Evolutionary conservation across 768 basidiomycete species (phyloP).

Genomic region (Russula sp.): DNA sequence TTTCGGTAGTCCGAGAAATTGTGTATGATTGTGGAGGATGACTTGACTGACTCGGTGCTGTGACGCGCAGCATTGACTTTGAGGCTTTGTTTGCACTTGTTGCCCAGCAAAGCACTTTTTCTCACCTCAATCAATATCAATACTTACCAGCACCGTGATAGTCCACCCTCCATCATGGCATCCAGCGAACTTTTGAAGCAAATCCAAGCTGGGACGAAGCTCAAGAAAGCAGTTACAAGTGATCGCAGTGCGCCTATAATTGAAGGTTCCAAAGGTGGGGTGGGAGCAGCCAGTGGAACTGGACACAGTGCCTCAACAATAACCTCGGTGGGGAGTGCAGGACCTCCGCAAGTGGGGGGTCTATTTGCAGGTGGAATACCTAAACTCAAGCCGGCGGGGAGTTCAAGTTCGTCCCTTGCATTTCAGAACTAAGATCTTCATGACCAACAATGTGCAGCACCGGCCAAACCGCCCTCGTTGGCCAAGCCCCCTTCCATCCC

Average conservation of each 20-base stretch:
- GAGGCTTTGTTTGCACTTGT: slow-evolving; percentile 5
- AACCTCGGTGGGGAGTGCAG: slow-evolving; percentile 31
- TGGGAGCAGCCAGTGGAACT: slow-evolving; percentile 30
- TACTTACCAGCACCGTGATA: not conserved
- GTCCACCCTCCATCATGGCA: slow-evolving; percentile 45
- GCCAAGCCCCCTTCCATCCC: slow-evolving; percentile 25
- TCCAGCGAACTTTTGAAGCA: slow-evolving; percentile 69
- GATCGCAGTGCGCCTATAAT: slow-evolving; percentile 68
- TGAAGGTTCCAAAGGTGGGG: slow-evolving; percentile 37
- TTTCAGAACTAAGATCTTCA: not conserved
- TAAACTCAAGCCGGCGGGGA: slow-evolving; percentile 76
- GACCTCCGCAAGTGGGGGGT: slow-evolving; percentile 73
- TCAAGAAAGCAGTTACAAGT: slow-evolving; percentile 79
- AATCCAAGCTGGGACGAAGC: slow-evolving; percentile 73
- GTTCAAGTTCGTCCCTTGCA: slow-evolving; percentile 12
- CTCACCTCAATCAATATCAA: not conserved
- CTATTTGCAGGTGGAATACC: slow-evolving; percentile 91
- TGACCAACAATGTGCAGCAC: slow-evolving; percentile 19
- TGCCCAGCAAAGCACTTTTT: not conserved
- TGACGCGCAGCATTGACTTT: not conserved
- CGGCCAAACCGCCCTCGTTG: slow-evolving; percentile 14
- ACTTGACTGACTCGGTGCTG: too few relatives aligned
- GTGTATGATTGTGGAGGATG: too few relatives aligned
- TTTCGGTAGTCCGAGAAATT: too few relatives aligned
- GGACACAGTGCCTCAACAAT: slow-evolving; percentile 29